A percentile compares a stretch with the other conserved stretches of the same genome.
These are phyloP conservation scores for Metschnikowia aberdeeniae DNA, from an alignment of 805 yeast species.

Conservation along the genomic window DNA sequence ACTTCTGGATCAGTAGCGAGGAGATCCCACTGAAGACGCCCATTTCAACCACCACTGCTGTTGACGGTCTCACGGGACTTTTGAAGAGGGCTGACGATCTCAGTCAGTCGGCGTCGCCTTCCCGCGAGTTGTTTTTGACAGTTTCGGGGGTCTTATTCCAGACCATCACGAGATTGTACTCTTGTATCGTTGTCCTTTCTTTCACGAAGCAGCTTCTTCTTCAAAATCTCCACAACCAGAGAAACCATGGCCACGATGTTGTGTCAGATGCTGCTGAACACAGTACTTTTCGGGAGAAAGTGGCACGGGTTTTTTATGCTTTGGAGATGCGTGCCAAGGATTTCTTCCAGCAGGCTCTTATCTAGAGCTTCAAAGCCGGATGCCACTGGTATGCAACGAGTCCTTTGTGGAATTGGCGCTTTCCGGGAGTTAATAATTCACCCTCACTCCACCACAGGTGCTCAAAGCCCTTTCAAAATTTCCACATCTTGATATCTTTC, in stretches of 20 bases:
- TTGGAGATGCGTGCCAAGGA: conserved; percentile 33
- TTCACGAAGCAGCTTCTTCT: conserved; percentile 56
- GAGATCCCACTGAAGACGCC: conserved; percentile 24
- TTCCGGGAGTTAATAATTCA: no score
- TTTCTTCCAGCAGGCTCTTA: conserved; percentile 22
- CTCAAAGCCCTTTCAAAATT: no score
- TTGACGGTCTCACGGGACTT: not conserved
- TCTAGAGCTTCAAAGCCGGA: not conserved
- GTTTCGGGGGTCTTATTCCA: conserved; percentile 47
- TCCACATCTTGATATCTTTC: no score
- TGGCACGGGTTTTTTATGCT: conserved; percentile 22
- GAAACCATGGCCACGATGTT: conserved; percentile 21
- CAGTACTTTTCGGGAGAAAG: conserved; percentile 19
- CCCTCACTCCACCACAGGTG: no score
- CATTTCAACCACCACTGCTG: not conserved
- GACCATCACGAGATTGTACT: conserved; percentile 51
- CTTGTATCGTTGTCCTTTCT: conserved; percentile 53
- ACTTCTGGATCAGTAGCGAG: conserved; percentile 65
- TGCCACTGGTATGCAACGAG: no score
- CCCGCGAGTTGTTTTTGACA: conserved; percentile 53
- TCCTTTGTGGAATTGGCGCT: no score
- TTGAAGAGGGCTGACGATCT: conserved; percentile 9
- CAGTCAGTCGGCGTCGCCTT: conserved; percentile 62
- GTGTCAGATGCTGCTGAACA: conserved; percentile 25
- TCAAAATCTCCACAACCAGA: conserved; percentile 24